Evolutionary conservation across 495 filamentous ascomycete species (phyloP), one percentile per base, ranked within the genome.

Genomic region (Penicillium soppii): DNA sequence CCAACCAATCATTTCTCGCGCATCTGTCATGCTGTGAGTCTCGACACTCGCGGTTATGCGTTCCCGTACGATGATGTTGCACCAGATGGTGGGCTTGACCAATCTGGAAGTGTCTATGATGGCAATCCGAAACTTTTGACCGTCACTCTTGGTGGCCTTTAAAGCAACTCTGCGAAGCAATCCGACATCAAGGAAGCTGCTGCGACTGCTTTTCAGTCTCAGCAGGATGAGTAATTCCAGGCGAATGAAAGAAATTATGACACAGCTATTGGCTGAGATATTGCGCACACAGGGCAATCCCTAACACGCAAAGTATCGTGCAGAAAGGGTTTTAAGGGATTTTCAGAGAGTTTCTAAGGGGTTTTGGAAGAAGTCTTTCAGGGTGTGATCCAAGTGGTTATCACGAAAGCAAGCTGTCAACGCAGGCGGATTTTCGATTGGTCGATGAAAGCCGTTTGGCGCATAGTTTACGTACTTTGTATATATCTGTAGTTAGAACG

Each of bases 21-120:
- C 12, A 77, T 91, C 49, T 77, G 86, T 47, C 88, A 91, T 67
- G 72, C 62, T 21, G 76, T 75, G 32, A 84, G 82, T 53, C 53
- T 81, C 6, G 85, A 86, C 66, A 73, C 77, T 3, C 68, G 76
- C 12, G 88, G 88, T 2, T 91, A 91, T 69, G 84, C 86, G 2
- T 90, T 90, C 58, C 86, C 88, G 0, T 91, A 90, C 59, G 87
- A 91, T 60, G 88, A 91, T 65, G 88, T 90, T 4, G 75, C 76
- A 17, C 77, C 84, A 1, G 66, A 67, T 15, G 78, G 75, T 43
- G 80, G 74, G 0, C 54, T 63, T 12, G 84, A 89, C 66, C 82
- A 85, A 54, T 80, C 79, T 25, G 88, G 88, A 2, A 79, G 76
- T 40, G 79, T 89, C n/a, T 78, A 62, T 47, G 82, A 82, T 61